Evolutionary conservation across 306 rosid genomes (phyloP).

Genomic region (Mimosa pudica): DNA sequence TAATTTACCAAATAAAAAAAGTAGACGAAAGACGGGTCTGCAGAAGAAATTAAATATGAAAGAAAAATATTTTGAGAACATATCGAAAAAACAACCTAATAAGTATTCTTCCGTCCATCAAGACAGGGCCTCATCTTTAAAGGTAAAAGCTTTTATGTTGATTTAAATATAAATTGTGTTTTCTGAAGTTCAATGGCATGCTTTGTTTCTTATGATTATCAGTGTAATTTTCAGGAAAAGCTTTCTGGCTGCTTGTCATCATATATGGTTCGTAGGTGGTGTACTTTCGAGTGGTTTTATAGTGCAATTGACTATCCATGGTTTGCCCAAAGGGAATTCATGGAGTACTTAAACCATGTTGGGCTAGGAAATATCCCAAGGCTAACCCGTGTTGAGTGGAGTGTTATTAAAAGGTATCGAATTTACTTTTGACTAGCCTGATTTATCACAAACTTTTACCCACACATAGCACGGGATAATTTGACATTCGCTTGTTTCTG

Average conservation of each 20-base stretch:
- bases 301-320: slow-evolving; percentile 95
- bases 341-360: slow-evolving; percentile 93
- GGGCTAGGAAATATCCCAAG: slow-evolving; percentile 86
- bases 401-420: slow-evolving; percentile 78
- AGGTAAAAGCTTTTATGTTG: slow-evolving; percentile 4
- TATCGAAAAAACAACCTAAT: slow-evolving; percentile 45
- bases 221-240: slow-evolving; percentile 64
- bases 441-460: neutral
- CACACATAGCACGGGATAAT: slow-evolving; percentile 10
- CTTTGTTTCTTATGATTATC: slow-evolving; percentile 22
- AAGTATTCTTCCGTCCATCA: slow-evolving; percentile 43
- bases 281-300: slow-evolving; percentile 91
- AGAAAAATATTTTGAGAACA: slow-evolving; percentile 52
- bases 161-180: neutral
- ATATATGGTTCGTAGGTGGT: slow-evolving; percentile 71
- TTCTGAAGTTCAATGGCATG: slow-evolving; percentile 24
- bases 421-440: slow-evolving; percentile 24
- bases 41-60: slow-evolving; percentile 44
- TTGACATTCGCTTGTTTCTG: slow-evolving; percentile 43
- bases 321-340: slow-evolving; percentile 90
- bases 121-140: slow-evolving; percentile 13
- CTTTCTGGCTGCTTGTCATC: slow-evolving; percentile 77
- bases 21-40: slow-evolving; percentile 60
- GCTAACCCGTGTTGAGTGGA: slow-evolving; percentile 91
- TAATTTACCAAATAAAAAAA: slow-evolving; percentile 54